Evolutionary conservation across 2,329 filamentous ascomycete genomes (phyloP).

Genomic region (Epicoccum nigrum): DNA sequence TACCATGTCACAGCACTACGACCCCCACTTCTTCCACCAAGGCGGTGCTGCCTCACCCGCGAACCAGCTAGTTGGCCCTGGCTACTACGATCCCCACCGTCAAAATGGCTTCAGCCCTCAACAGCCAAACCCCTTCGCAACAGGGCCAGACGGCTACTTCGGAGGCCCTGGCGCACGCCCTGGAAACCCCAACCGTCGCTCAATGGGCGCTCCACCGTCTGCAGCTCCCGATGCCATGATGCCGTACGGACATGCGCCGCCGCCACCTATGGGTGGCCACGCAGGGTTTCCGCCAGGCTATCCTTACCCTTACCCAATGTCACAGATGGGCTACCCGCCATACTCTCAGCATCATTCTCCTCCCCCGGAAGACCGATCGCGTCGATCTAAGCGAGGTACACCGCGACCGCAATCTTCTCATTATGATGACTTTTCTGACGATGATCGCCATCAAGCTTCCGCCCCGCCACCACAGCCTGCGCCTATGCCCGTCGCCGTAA

Average conservation of each 20-base stretch:
- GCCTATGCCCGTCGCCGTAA: not conserved
- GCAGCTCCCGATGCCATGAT: constrained; percentile 39
- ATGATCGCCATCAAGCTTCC: constrained; percentile 27
- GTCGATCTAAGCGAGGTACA: constrained; percentile 34
- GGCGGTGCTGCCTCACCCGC: constrained; percentile 30
- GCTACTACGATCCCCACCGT: constrained; percentile 36
- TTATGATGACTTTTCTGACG: constrained; percentile 27
- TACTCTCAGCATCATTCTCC: constrained; percentile 31
- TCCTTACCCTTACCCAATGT: constrained; percentile 24
- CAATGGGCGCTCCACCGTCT: constrained; percentile 35
- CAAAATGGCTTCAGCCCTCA: constrained; percentile 34
- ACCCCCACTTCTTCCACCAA: constrained; percentile 33
- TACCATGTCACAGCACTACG: constrained; percentile 44
- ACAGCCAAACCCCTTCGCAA: constrained; percentile 47
- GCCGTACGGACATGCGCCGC: constrained; percentile 29
- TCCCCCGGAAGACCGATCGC: constrained; percentile 22
- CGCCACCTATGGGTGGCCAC: constrained; percentile 14
- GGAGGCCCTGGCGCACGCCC: constrained; percentile 8
- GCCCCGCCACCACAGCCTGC: constrained; percentile 26
- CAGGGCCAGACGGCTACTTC: constrained; percentile 46
- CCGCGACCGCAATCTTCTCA: constrained; percentile 35
- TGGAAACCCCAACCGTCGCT: constrained; percentile 40
- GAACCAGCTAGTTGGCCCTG: constrained; percentile 42
- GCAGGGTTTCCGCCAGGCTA: constrained; percentile 31
- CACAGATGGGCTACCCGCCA: constrained; percentile 32